phyloP scores from a whole-genome alignment of 1,139 yeast species.

The Nakaseomyces sp. region DNA sequence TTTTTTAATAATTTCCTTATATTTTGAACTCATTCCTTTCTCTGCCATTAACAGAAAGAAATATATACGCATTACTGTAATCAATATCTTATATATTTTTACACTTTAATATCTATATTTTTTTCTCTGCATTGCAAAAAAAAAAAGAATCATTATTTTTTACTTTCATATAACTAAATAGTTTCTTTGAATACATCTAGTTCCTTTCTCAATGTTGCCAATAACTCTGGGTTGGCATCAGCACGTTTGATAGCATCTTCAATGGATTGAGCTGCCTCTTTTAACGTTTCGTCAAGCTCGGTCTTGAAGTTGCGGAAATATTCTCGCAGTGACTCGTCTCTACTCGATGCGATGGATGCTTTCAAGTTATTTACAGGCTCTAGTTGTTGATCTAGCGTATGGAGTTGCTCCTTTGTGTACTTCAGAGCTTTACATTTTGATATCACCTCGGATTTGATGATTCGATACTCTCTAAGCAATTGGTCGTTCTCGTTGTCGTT shows the following conservation, averaged over 20 bases:
- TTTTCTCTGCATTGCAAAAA: conserved; percentile 8
- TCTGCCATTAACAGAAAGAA: background rate
- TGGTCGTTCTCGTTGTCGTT: conserved; percentile 8
- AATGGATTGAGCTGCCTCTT: conserved; percentile 14
- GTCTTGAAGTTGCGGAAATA: conserved; percentile 14
- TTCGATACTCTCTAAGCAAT: conserved; percentile 19
- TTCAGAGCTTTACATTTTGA: conserved; percentile 16
- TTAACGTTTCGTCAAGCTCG: conserved; percentile 11
- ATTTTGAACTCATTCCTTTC: conserved; percentile 1
- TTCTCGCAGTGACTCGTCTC: conserved; percentile 1
- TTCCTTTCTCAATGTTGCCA: conserved; percentile 3
- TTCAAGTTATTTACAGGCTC: conserved; percentile 9
- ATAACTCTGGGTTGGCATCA: conserved; percentile 7
- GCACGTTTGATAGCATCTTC: conserved; percentile 16
- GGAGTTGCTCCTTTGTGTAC: conserved; percentile 10
- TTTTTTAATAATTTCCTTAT: conserved; percentile 7
- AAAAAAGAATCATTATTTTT: background rate
- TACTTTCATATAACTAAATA: no score
- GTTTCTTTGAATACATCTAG: conserved; percentile 3
- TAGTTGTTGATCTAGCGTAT: conserved; percentile 9
- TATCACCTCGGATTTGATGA: conserved; percentile 15
- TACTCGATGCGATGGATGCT: no score
- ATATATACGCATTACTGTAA: background rate
- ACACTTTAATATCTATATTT: background rate
- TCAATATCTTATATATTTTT: background rate